phyloP scores from a whole-genome alignment of 805 yeast genomes.

The Candida nitratophila region DNA sequence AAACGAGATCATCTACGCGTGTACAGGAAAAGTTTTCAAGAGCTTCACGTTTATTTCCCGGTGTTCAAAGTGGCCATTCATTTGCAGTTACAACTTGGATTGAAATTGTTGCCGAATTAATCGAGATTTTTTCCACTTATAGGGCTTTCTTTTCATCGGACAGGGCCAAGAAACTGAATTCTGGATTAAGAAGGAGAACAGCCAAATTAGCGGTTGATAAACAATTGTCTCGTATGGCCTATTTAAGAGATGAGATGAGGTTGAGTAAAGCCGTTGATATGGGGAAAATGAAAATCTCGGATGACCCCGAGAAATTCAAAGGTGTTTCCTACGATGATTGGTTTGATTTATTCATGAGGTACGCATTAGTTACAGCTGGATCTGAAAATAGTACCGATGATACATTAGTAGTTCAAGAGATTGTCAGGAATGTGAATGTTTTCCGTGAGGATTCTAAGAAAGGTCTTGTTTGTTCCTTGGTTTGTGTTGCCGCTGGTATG shows the following conservation, averaged over 20 bases:
- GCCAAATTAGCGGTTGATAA: conserved; percentile 64
- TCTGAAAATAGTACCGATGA: conserved; percentile 48
- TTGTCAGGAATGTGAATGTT: conserved; percentile 72
- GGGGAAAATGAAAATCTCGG: conserved; percentile 6
- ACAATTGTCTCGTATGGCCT: conserved; percentile 58
- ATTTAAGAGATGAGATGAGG: conserved; percentile 52
- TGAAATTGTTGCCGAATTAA: conserved; percentile 71
- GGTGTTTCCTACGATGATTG: conserved; percentile 75
- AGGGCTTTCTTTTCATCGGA: conserved; percentile 75
- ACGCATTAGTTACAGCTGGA: conserved; percentile 60
- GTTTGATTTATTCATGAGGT: conserved; percentile 80
- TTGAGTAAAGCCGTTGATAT: conserved; percentile 22
- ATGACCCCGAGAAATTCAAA: conserved; percentile 20
- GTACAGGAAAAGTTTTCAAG: conserved; percentile 40
- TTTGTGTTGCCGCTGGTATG: conserved; percentile 53
- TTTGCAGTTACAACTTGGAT: conserved; percentile 75
- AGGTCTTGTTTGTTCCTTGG: conserved; percentile 53
- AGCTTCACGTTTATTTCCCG: conserved; percentile 38
- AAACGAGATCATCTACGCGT: conserved; percentile 24
- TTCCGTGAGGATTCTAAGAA: conserved; percentile 61
- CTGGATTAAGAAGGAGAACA: conserved; percentile 57
- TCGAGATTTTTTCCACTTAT: conserved; percentile 75
- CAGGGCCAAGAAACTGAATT: conserved; percentile 60
- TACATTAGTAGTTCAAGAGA: conserved; percentile 63
- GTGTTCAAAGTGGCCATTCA: conserved; percentile 25